A percentile compares a stretch with the other conserved stretches of the same genome.
phyloP scores from a whole-genome alignment of 2,329 filamentous ascomycete species.

The Trichoderma guizhouense region DNA sequence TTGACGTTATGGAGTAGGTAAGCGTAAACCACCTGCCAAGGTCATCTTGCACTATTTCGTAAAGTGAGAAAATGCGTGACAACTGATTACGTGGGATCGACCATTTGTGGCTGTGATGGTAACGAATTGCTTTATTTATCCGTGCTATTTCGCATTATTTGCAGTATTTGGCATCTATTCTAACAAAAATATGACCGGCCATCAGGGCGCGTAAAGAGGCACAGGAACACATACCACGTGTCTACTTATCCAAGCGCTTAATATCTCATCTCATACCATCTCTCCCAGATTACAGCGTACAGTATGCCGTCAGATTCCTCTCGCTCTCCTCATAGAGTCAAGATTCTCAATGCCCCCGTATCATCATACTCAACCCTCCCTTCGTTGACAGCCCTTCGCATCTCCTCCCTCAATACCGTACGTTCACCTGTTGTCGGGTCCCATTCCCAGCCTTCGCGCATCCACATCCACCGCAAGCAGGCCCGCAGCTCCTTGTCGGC shows the following conservation, averaged over 20 bases:
- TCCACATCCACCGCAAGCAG: conserved; percentile 88
- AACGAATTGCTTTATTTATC: neutral
- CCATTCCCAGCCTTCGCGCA: conserved; percentile 81
- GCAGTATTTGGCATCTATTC: neutral
- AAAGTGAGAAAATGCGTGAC: neutral
- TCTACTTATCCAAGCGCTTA: neutral
- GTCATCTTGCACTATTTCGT: neutral
- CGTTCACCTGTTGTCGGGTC: conserved; percentile 67
- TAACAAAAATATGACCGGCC: neutral
- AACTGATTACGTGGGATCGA: neutral
- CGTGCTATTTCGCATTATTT: neutral
- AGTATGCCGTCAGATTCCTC: neutral
- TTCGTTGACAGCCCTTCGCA: conserved; percentile 55
- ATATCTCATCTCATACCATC: neutral
- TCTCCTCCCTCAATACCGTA: conserved; percentile 47
- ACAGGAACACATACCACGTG: neutral
- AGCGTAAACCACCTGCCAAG: neutral
- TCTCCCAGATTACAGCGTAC: neutral
- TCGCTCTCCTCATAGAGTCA: conserved; percentile 23
- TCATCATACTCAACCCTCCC: conserved; percentile 56
- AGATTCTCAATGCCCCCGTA: conserved; percentile 45
- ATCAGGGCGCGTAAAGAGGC: neutral
- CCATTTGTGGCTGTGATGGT: neutral
- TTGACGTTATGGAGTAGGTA: neutral
- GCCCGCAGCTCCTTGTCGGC: conserved; percentile 86